Percentiles rank a stretch among this genome's conserved stretches.
Evolutionary conservation across 345 rosid genomes (phyloP).

Genomic region (Brassica napus): DNA sequence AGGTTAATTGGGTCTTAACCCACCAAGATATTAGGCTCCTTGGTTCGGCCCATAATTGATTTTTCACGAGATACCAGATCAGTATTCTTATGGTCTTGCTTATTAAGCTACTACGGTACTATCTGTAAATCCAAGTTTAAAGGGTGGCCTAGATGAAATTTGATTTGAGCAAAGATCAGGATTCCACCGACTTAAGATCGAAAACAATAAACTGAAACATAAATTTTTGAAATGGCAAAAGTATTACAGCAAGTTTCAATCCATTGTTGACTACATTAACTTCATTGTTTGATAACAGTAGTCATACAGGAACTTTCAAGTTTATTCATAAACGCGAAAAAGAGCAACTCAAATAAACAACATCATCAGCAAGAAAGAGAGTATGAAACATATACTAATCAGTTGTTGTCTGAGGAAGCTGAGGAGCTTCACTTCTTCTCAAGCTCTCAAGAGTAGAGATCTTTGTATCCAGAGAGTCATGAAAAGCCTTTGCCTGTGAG

Average conservation of each 20-base stretch:
- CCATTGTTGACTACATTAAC: constrained; percentile 24
- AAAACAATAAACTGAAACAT: constrained; percentile 3
- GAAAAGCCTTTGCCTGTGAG: constrained; percentile 63
- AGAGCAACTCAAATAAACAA: neutral
- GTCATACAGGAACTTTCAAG: constrained; percentile 34
- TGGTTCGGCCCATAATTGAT: neutral
- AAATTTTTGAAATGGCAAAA: neutral
- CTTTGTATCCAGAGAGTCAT: constrained; percentile 69
- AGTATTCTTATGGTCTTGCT: neutral
- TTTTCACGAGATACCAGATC: constrained; percentile 5
- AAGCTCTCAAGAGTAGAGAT: constrained; percentile 72
- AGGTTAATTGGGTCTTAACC: neutral
- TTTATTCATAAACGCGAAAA: constrained; percentile 27
- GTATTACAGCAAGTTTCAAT: constrained; percentile 29
- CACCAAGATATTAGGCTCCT: neutral
- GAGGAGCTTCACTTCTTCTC: constrained; percentile 59
- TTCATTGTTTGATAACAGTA: constrained; percentile 31
- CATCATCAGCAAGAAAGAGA: constrained; percentile 17
- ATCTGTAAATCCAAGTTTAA: neutral
- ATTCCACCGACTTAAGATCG: neutral
- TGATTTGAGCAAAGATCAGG: neutral
- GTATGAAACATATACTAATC: constrained; percentile 48
- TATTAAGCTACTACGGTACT: neutral
- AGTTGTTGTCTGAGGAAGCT: constrained; percentile 53
- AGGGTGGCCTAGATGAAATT: neutral